Evolutionary conservation across 192 early-diverging fungal genomes (phyloP).

Genomic region (Gonapodya sp.): DNA sequence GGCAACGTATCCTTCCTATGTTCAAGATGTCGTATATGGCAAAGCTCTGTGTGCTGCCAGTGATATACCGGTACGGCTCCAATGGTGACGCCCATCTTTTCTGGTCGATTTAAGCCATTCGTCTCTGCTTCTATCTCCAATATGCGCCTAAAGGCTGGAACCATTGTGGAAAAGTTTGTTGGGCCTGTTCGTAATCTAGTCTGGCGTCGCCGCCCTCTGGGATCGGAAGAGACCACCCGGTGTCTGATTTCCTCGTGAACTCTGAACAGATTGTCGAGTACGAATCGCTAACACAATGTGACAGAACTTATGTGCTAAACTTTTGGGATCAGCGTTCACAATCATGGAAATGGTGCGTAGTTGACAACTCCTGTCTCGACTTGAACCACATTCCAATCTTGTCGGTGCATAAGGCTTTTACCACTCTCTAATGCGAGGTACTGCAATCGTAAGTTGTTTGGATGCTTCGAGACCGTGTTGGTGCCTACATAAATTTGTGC

Average conservation of each 20-base stretch:
- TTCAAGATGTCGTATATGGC: background rate
- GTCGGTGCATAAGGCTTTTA: background rate
- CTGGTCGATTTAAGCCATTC: background rate
- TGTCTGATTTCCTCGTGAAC: background rate
- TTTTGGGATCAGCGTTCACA: background rate
- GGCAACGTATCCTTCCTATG: background rate
- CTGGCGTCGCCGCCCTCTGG: background rate
- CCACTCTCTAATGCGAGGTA: background rate
- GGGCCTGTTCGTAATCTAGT: background rate
- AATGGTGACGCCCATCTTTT: background rate
- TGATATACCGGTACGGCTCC: background rate
- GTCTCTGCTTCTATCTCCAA: too few species aligned
- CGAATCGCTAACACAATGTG: background rate
- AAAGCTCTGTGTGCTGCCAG: background rate
- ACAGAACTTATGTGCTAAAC: background rate
- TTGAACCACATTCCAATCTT: background rate
- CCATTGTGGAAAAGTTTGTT: background rate
- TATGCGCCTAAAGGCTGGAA: background rate
- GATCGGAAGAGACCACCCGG: background rate
- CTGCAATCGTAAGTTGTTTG: background rate
- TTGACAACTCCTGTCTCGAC: background rate
- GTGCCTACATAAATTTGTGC: too few species aligned
- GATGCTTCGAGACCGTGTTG: too few species aligned
- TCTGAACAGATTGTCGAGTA: background rate
- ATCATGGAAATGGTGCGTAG: background rate